Evolutionary conservation across 257 asterid genomes (phyloP).

Genomic region (Petrea volubilis): DNA sequence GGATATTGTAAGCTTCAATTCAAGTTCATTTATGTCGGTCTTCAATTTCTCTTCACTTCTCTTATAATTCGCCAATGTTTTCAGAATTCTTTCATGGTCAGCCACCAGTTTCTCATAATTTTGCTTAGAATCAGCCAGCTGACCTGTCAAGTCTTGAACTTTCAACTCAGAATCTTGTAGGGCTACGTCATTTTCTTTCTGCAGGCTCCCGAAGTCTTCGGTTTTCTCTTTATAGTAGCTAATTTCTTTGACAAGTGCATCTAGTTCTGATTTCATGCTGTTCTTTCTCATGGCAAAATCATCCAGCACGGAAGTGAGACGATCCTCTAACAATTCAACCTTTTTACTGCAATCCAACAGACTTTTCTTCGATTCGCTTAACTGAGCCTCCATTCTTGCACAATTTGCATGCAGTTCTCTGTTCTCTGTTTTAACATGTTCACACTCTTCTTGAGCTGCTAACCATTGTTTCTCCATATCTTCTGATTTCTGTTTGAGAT

Average conservation of each 20-base stretch:
- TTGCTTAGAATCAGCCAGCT: slow-evolving; percentile 41
- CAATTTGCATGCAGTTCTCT: slow-evolving; percentile 40
- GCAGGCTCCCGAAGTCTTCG: slow-evolving; percentile 40
- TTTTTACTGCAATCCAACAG: slow-evolving; percentile 43
- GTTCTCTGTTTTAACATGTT: slow-evolving; percentile 44
- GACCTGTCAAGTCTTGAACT: slow-evolving; percentile 42
- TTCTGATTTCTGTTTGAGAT: slow-evolving; percentile 39
- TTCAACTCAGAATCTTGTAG: slow-evolving; percentile 39
- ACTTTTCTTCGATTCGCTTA: slow-evolving; percentile 40
- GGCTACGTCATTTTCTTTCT: slow-evolving; percentile 30
- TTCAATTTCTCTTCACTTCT: slow-evolving; percentile 64
- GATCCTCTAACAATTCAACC: slow-evolving; percentile 51
- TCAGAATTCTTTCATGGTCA: slow-evolving; percentile 54
- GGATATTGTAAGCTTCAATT: slow-evolving; percentile 69
- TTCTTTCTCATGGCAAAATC: slow-evolving; percentile 50
- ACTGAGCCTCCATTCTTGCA: slow-evolving; percentile 41
- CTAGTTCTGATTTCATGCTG: slow-evolving; percentile 43
- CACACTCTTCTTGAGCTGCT: slow-evolving; percentile 50
- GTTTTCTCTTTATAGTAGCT: slow-evolving; percentile 36
- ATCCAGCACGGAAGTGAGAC: slow-evolving; percentile 39
- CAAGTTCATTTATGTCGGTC: slow-evolving; percentile 61
- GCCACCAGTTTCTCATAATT: slow-evolving; percentile 35
- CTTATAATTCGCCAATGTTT: slow-evolving; percentile 48
- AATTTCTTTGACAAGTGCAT: slow-evolving; percentile 49
- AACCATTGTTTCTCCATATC: slow-evolving; percentile 38